phyloP scores from a whole-genome alignment of 768 basidiomycete genomes.

The Tephrocybe sp. region DNA sequence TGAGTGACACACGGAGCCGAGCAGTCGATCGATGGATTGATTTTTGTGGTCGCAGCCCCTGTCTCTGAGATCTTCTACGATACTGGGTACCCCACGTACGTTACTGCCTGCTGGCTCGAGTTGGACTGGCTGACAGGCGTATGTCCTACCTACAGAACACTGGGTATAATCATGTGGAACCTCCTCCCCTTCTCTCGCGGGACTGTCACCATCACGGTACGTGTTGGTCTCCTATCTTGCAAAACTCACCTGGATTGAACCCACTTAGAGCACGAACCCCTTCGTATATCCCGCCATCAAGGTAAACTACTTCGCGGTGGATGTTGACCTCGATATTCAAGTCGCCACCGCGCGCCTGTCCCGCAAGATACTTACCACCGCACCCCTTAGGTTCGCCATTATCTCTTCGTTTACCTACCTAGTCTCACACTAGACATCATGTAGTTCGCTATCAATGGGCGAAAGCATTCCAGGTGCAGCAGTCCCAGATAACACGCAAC shows the following conservation, averaged over 20 bases:
- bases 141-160: slow-evolving; percentile 27
- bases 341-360: slow-evolving; percentile 46
- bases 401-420: neutral
- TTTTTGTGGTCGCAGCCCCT: slow-evolving; percentile 31
- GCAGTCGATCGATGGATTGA: neutral
- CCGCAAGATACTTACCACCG: slow-evolving; percentile 38
- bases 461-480: slow-evolving; percentile 42
- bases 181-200: slow-evolving; percentile 58
- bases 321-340: slow-evolving; percentile 50
- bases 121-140: neutral
- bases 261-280: slow-evolving; percentile 42
- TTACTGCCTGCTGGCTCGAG: neutral
- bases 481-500: slow-evolving; percentile 42
- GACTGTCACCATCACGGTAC: slow-evolving; percentile 44
- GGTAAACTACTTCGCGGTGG: slow-evolving; percentile 51
- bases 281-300: slow-evolving; percentile 46
- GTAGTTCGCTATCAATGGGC: neutral
- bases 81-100: slow-evolving; percentile 45
- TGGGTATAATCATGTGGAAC: slow-evolving; percentile 54
- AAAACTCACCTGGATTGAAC: neutral
- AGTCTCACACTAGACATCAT: slow-evolving; percentile 12
- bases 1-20: slow-evolving; percentile 6
- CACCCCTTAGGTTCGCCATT: slow-evolving; percentile 39
- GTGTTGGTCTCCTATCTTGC: neutral
- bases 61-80: slow-evolving; percentile 49